These are phyloP conservation scores for Aspergillus steynii DNA, from an alignment of 495 filamentous ascomycete genomes.

Conservation along the genomic window DNA sequence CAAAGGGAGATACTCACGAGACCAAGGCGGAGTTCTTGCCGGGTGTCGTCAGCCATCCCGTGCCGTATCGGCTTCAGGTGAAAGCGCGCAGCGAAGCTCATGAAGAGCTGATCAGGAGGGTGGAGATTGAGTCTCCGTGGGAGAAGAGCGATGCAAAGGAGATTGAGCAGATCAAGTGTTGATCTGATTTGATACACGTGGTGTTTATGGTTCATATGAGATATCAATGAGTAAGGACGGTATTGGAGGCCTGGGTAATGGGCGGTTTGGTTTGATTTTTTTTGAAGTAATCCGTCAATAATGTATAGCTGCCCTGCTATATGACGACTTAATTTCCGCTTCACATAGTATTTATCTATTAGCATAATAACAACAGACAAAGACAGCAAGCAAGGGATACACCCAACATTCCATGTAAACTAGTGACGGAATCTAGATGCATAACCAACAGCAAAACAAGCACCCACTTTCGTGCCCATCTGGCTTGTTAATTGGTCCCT, in stretches of 20 bases:
- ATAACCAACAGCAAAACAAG: neutral
- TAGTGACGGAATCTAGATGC: too few species aligned
- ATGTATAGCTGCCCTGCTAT: too few species aligned
- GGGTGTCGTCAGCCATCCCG: conserved; percentile 42
- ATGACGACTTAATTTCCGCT: too few species aligned
- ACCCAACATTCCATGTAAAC: too few species aligned
- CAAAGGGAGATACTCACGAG: conserved; percentile 25
- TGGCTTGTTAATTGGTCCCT: too few species aligned
- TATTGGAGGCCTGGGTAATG: too few species aligned
- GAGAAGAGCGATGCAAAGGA: conserved; percentile 39
- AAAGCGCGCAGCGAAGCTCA: conserved; percentile 31
- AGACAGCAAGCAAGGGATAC: too few species aligned
- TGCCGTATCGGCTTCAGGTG: conserved; percentile 32
- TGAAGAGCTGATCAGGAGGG: conserved; percentile 32
- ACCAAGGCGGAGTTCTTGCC: conserved; percentile 29
- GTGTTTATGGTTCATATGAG: neutral
- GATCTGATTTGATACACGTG: too few species aligned
- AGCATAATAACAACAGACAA: too few species aligned
- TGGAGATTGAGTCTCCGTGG: conserved; percentile 47
- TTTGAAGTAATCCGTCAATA: too few species aligned
- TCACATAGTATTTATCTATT: too few species aligned
- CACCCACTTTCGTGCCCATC: neutral
- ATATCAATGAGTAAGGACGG: neutral
- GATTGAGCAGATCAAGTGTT: conserved; percentile 8
- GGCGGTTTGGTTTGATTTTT: too few species aligned